Percentiles rank a stretch among this genome's conserved stretches.
Conservation (phyloP, 2,329 filamentous ascomycete species). For the Colletotrichum euphorbiae region DNA sequence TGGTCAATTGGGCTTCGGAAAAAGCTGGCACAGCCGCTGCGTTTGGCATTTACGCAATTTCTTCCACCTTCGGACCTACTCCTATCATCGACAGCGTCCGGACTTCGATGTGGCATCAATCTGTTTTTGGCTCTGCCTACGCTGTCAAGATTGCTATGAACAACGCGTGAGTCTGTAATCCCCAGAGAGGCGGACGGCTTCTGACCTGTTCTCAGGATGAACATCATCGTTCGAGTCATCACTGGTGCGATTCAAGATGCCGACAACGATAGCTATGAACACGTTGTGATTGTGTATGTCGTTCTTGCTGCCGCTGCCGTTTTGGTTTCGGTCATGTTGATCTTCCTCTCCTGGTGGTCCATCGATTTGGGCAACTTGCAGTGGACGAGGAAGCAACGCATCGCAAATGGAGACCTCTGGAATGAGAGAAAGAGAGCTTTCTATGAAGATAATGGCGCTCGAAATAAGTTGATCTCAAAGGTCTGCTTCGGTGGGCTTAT, state of each 20-base stretch:
- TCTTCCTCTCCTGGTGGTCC: conserved; percentile 49
- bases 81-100: conserved; percentile 71
- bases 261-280: conserved; percentile 66
- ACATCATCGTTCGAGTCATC: conserved; percentile 68
- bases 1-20: conserved; percentile 64
- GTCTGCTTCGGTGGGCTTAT: conserved; percentile 57
- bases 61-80: conserved; percentile 65
- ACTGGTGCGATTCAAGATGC: conserved; percentile 69
- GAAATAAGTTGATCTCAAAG: conserved; percentile 56
- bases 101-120: conserved; percentile 69
- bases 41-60: conserved; percentile 70
- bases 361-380: conserved; percentile 62
- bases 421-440: conserved; percentile 51
- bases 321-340: conserved; percentile 55
- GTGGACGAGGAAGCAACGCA: conserved; percentile 67
- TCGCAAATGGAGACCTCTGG: conserved; percentile 56
- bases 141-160: conserved; percentile 71
- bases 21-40: conserved; percentile 65
- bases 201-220: conserved; percentile 57
- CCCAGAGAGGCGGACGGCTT: too few species aligned
- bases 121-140: conserved; percentile 70
- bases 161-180: conserved; percentile 51
- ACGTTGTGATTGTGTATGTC: conserved; percentile 67
- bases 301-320: conserved; percentile 63
- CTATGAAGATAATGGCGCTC: conserved; percentile 46